These are phyloP conservation scores for Kodamaea lidongshanica DNA, from an alignment of 805 yeast genomes.

Conservation along the genomic window DNA sequence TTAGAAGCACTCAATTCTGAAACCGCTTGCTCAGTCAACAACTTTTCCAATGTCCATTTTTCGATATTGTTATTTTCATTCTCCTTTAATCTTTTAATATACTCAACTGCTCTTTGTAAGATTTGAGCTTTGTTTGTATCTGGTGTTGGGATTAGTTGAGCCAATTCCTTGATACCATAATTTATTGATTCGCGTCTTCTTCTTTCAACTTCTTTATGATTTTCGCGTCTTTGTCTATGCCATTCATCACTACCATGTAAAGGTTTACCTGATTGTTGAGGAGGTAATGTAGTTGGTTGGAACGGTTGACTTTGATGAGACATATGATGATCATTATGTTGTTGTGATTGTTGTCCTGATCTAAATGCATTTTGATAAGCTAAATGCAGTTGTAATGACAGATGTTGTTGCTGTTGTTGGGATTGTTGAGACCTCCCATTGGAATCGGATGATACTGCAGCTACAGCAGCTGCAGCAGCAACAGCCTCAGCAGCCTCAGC, in stretches of 20 bases:
- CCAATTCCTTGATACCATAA: conserved; percentile 75
- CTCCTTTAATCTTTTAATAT: conserved; percentile 82
- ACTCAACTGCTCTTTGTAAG: conserved; percentile 81
- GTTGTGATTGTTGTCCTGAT: conserved; percentile 13
- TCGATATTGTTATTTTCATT: conserved; percentile 85
- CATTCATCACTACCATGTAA: conserved; percentile 75
- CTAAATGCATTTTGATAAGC: conserved; percentile 16
- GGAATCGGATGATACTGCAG: conserved; percentile 13
- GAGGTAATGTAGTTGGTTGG: conserved; percentile 33
- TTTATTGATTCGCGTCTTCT: conserved; percentile 87
- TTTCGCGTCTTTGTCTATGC: conserved; percentile 77
- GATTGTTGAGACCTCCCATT: conserved; percentile 9
- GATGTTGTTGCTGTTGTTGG: conserved; percentile 3
- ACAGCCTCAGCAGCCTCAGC: conserved; percentile 26
- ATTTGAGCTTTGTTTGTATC: conserved; percentile 91
- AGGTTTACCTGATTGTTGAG: conserved; percentile 39
- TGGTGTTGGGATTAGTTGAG: conserved; percentile 69
- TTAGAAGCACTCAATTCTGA: conserved; percentile 78
- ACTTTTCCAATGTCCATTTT: conserved; percentile 91
- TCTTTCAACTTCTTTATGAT: conserved; percentile 94
- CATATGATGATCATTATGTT: conserved; percentile 12
- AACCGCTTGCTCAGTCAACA: conserved; percentile 85
- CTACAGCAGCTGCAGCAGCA: conserved; percentile 24
- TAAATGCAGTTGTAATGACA: conserved; percentile 10
- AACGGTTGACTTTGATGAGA: conserved; percentile 14